Conservation (phyloP, 805 yeast species). For the Pichia occidentalis region DNA sequence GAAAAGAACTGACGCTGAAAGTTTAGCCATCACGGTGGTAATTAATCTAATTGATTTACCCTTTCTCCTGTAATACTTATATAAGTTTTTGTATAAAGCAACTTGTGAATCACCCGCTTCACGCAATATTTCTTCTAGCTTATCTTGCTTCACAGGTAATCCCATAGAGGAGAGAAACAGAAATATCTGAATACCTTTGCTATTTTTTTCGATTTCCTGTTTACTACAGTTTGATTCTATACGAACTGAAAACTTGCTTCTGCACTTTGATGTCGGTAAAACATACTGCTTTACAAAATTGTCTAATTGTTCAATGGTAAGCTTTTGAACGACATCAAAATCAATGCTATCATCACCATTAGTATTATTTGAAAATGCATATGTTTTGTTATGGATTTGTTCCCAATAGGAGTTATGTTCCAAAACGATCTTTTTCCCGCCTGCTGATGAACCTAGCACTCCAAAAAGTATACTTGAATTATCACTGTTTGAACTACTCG, state of each 20-base stretch:
- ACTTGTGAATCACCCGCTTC: slow-evolving; percentile 34
- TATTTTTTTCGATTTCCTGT: slow-evolving; percentile 32
- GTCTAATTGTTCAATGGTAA: slow-evolving; percentile 32
- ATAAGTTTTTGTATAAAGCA: slow-evolving; percentile 34
- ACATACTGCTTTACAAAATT: slow-evolving; percentile 31
- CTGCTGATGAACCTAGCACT: slow-evolving; percentile 19
- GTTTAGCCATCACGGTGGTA: slow-evolving; percentile 20
- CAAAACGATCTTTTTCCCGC: slow-evolving; percentile 24
- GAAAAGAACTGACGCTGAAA: slow-evolving; percentile 16
- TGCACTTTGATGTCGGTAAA: slow-evolving; percentile 30
- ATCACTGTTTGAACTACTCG: slow-evolving; percentile 16
- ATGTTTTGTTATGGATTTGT: slow-evolving; percentile 40
- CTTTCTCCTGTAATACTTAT: slow-evolving; percentile 36
- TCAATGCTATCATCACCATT: slow-evolving; percentile 32
- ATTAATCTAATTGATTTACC: slow-evolving; percentile 30
- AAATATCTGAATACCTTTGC: slow-evolving; percentile 36
- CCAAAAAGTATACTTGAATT: slow-evolving; percentile 23
- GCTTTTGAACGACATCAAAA: slow-evolving; percentile 21
- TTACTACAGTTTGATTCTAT: slow-evolving; percentile 32
- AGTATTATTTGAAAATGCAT: slow-evolving; percentile 31
- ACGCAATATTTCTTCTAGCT: slow-evolving; percentile 33
- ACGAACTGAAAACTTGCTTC: slow-evolving; percentile 40
- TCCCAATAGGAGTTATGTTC: slow-evolving; percentile 45
- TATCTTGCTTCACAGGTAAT: slow-evolving; percentile 37
- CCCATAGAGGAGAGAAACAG: slow-evolving; percentile 42